phyloP scores from a whole-genome alignment of 345 rosid species.

The Carallia brachiata region DNA sequence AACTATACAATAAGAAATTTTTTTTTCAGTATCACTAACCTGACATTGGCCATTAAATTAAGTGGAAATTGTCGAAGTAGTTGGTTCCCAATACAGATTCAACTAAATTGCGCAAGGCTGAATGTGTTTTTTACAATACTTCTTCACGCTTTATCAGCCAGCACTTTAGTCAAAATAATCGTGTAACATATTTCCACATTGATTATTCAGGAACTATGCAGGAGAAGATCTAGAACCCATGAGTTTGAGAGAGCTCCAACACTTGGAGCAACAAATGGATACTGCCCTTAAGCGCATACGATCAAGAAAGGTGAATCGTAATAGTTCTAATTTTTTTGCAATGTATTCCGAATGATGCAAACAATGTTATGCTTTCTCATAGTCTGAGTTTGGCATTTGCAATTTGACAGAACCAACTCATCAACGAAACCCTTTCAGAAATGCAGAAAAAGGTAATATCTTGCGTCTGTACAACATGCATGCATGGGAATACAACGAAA shows the following conservation, averaged over 20 bases:
- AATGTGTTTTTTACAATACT: too few relatives aligned
- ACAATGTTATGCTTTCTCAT: not conserved
- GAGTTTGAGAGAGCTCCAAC: conserved; percentile 65
- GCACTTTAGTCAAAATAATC: not conserved
- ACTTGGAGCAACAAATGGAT: conserved; percentile 79
- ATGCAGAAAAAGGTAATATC: conserved; percentile 64
- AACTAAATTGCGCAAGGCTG: too few relatives aligned
- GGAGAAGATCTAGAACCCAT: conserved; percentile 71
- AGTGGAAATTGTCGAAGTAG: too few relatives aligned
- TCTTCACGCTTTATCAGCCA: too few relatives aligned
- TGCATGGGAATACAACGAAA: not conserved
- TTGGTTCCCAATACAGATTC: too few relatives aligned
- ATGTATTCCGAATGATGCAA: not conserved
- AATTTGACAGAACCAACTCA: conserved; percentile 61
- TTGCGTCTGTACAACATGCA: not conserved
- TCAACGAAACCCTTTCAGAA: conserved; percentile 51
- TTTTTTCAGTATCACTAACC: too few relatives aligned
- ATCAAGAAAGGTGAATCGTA: conserved; percentile 51
- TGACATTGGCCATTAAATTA: too few relatives aligned
- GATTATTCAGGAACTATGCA: conserved; percentile 43
- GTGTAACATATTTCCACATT: not conserved
- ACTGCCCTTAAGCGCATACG: conserved; percentile 69
- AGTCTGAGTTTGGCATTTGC: not conserved
- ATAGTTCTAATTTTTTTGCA: not conserved
- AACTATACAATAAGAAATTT: too few relatives aligned